Percentiles rank a stretch among this genome's conserved stretches.
These are phyloP conservation scores for Schizothecium vesticola DNA, from an alignment of 495 filamentous ascomycete species.

Conservation along the genomic window DNA sequence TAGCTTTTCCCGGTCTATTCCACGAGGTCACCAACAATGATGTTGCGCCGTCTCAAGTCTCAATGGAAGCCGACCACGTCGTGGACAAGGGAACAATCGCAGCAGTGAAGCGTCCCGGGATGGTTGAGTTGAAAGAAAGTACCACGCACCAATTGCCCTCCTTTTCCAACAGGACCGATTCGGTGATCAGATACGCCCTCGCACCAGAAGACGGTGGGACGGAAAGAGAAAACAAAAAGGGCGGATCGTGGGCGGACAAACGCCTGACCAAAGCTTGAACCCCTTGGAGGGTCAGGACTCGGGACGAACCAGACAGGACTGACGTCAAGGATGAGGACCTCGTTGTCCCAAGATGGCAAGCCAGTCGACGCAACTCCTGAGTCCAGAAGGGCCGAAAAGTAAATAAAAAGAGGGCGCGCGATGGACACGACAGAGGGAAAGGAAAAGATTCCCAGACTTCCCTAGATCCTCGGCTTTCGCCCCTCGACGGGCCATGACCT, in stretches of 20 bases:
- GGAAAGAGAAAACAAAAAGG: neutral
- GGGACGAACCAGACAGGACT: neutral
- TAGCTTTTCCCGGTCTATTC: neutral
- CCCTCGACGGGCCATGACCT: neutral
- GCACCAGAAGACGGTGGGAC: neutral
- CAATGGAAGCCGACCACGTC: neutral
- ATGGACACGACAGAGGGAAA: neutral
- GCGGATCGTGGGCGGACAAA: neutral
- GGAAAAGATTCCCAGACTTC: neutral
- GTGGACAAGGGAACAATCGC: neutral
- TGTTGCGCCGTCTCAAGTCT: neutral
- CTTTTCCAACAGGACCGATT: neutral
- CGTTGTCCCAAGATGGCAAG: neutral
- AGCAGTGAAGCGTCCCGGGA: neutral
- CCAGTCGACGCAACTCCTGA: neutral
- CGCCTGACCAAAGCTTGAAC: neutral
- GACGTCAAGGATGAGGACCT: neutral
- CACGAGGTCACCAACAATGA: neutral
- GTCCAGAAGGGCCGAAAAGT: neutral
- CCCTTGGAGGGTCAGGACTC: too few species aligned
- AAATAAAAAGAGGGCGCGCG: neutral
- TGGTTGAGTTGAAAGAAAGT: neutral
- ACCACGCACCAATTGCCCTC: neutral
- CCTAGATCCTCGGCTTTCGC: neutral
- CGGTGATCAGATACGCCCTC: neutral